These are phyloP conservation scores for Aspergillus glaucus DNA, from an alignment of 2,329 filamentous ascomycete species.

Conservation along the genomic window DNA sequence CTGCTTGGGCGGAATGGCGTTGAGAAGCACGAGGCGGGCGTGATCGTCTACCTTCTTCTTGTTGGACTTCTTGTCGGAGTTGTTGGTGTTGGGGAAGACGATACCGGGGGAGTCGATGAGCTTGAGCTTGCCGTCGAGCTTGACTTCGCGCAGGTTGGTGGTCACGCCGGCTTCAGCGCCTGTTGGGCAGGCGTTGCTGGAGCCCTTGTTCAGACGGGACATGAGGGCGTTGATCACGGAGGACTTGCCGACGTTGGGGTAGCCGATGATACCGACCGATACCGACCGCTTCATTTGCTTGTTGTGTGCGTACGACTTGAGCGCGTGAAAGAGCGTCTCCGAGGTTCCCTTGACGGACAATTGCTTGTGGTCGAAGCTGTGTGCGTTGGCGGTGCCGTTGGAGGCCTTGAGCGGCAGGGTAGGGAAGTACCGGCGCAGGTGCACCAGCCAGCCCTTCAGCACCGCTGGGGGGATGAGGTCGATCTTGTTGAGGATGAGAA, in stretches of 20 bases:
- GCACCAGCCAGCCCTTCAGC: constrained; percentile 74
- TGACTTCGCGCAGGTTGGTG: constrained; percentile 79
- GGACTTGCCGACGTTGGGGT: constrained; percentile 93
- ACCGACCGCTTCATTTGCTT: constrained; percentile 83
- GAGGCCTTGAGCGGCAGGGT: constrained; percentile 84
- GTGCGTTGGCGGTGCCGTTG: constrained; percentile 73
- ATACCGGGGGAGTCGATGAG: constrained; percentile 92
- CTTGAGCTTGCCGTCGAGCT: constrained; percentile 90
- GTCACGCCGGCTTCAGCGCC: constrained; percentile 91
- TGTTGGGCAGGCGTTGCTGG: constrained; percentile 67
- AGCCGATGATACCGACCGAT: constrained; percentile 88
- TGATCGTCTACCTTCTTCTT: constrained; percentile 64
- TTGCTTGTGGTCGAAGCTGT: constrained; percentile 87
- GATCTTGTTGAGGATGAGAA: constrained; percentile 92
- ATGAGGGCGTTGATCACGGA: constrained; percentile 93
- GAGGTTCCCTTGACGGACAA: constrained; percentile 82
- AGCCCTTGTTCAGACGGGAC: constrained; percentile 61
- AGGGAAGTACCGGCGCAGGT: constrained; percentile 84
- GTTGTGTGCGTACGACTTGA: constrained; percentile 79
- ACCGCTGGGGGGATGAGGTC: constrained; percentile 78
- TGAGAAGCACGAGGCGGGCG: constrained; percentile 79
- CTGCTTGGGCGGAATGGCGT: constrained; percentile 87
- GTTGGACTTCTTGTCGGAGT: constrained; percentile 52
- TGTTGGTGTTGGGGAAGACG: constrained; percentile 67
- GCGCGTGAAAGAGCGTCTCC: constrained; percentile 74